Conservation (phyloP, 306 rosid species). For the Begonia fuchsioides region DNA sequence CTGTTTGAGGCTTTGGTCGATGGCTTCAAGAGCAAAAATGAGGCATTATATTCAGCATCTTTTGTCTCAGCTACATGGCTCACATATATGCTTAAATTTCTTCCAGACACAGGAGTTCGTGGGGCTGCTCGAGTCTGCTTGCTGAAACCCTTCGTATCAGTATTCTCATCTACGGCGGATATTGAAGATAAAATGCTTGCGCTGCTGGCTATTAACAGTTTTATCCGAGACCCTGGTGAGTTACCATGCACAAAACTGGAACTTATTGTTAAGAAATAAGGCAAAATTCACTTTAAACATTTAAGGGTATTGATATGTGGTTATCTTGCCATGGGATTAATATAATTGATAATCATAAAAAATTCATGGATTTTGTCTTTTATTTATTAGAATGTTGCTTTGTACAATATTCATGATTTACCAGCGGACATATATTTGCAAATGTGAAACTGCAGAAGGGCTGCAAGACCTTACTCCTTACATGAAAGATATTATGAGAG, state of each 20-base stretch:
- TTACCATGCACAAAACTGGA: conserved; percentile 5
- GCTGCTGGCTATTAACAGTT: conserved; percentile 61
- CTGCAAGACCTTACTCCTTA: conserved; percentile 33
- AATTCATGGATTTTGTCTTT: too few species aligned
- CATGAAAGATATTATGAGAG: conserved; percentile 47
- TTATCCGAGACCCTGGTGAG: conserved; percentile 62
- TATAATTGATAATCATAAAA: too few species aligned
- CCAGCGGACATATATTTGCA: conserved; percentile 4
- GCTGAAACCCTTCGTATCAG: conserved; percentile 47
- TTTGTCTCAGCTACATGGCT: conserved; percentile 84
- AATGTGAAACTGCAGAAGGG: conserved; percentile 55
- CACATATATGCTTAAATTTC: conserved; percentile 45
- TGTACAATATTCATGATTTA: too few species aligned
- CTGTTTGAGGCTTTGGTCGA: conserved; percentile 81
- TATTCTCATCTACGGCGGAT: conserved; percentile 48
- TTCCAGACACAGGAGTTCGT: conserved; percentile 77
- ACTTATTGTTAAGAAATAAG: background rate
- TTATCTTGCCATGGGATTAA: too few species aligned
- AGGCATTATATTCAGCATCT: conserved; percentile 52
- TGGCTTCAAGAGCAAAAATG: conserved; percentile 54
- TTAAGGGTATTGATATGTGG: too few species aligned
- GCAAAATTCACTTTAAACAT: too few species aligned
- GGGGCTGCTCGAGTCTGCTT: conserved; percentile 70
- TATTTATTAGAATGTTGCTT: too few species aligned
- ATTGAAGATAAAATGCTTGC: conserved; percentile 66